phyloP scores from a whole-genome alignment of 148 eudicot species.

The Silene latifolia region DNA sequence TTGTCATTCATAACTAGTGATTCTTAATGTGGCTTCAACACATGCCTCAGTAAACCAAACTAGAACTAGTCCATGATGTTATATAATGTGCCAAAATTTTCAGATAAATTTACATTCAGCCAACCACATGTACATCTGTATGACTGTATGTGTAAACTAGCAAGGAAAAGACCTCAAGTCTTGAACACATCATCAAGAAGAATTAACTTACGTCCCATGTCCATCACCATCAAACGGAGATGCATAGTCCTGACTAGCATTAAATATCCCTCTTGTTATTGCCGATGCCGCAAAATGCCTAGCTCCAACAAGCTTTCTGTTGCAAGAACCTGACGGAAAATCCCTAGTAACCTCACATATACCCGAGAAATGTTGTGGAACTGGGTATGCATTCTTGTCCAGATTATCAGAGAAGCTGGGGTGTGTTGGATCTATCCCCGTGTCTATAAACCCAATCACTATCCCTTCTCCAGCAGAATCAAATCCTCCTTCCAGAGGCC shows the following conservation, averaged over 20 bases:
- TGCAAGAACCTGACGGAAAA: conserved; percentile 98
- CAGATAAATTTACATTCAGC: neutral
- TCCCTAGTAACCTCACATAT: conserved; percentile 93
- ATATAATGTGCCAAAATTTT: neutral
- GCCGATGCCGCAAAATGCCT: conserved; percentile 99
- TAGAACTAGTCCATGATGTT: neutral
- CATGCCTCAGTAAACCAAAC: neutral
- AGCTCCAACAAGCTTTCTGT: conserved; percentile 94
- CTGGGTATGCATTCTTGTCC: conserved; percentile 57
- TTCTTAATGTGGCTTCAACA: neutral
- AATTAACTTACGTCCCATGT: conserved; percentile 90
- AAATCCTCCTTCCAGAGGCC: conserved; percentile 86
- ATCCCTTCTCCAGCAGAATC: conserved; percentile 88
- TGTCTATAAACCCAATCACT: conserved; percentile 89
- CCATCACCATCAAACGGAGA: conserved; percentile 99
- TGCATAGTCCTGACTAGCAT: conserved; percentile 85
- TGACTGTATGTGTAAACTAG: neutral
- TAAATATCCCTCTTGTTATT: conserved; percentile 93
- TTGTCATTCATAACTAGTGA: neutral
- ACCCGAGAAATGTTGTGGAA: conserved; percentile 85
- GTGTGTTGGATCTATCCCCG: conserved; percentile 92
- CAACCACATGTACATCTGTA: neutral
- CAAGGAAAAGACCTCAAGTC: neutral
- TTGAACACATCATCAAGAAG: neutral
- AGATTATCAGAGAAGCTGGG: conserved; percentile 77